These are phyloP conservation scores for Fragilaria crotonensis DNA, from an alignment of 108 stramenopile species.

Conservation along the genomic window DNA sequence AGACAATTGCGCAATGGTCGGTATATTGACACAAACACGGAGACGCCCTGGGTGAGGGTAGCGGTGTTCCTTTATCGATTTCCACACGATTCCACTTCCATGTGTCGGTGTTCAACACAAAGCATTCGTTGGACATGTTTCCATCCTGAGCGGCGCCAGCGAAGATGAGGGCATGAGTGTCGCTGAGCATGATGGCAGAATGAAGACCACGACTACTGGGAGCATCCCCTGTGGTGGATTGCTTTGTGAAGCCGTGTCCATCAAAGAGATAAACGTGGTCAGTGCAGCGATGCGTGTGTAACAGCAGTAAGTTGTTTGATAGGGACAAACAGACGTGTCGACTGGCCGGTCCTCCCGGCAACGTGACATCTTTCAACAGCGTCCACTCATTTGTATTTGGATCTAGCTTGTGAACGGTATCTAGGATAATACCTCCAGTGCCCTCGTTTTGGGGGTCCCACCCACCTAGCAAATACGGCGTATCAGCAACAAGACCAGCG, in stretches of 20 bases:
- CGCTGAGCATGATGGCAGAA: conserved; percentile 24
- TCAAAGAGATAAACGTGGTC: conserved; percentile 51
- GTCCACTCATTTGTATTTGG: conserved; percentile 9
- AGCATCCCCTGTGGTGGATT: conserved; percentile 33
- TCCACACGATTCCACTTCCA: conserved; percentile 53
- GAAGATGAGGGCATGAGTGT: conserved; percentile 26
- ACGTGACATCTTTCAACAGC: not conserved
- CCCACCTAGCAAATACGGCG: conserved; percentile 48
- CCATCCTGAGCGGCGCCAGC: conserved; percentile 64
- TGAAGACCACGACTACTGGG: conserved; percentile 62
- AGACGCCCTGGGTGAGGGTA: conserved; percentile 47
- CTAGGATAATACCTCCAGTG: conserved; percentile 55
- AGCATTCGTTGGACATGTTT: conserved; percentile 64
- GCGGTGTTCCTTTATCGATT: not conserved
- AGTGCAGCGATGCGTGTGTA: conserved; percentile 69
- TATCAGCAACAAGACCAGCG: conserved; percentile 7
- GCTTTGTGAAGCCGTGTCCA: conserved; percentile 15
- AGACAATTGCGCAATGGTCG: conserved; percentile 33
- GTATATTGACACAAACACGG: conserved; percentile 44
- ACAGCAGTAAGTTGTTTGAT: conserved; percentile 17
- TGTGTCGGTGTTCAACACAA: conserved; percentile 40
- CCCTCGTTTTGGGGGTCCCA: conserved; percentile 67
- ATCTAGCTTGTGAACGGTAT: conserved; percentile 32
- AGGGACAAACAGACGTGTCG: conserved; percentile 54
- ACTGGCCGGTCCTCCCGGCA: conserved; percentile 61